Evolutionary conservation across 164 flowering plant species (phyloP), one percentile per base, ranked within the genome.

Genomic region (Paratinospora sagittata): DNA sequence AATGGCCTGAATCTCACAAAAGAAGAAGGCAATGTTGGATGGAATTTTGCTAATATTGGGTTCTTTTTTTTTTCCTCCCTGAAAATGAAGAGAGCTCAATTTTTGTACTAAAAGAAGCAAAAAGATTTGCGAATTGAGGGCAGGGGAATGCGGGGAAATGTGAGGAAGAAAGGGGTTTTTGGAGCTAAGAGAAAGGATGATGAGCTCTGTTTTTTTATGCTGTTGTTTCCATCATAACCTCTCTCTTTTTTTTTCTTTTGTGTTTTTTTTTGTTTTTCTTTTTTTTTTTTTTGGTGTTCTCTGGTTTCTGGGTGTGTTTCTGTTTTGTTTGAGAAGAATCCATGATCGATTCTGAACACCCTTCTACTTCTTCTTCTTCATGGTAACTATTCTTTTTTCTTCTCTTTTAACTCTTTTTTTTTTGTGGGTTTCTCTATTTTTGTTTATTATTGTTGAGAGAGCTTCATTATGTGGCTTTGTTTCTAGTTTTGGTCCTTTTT

Each of bases 301-400:
- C 21, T 17, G 33, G 49, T 60, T 67, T 47, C 52, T 47, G 24
- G 24, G 6, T 33, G 66, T 64, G 12, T 23, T 60, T 70, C 45
- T 7, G 37, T 26, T 27, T 60, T 26, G 68, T 36, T 65, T 34
- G 70, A 55, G 61, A 55, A 72, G 17, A 33, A 30, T 21, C 58
- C 77, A 83, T 77, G 82, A 79, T 68, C 33, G 69, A 61, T 70
- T 75, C n/a, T 63, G 65, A 9, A 24, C 68, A 78, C 30, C 72
- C 70, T 69, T 27, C 72, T 9, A 19, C 73, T 69, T 69, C 73
- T 75, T 34, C 60, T 30, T n/a, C n/a, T 36, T 24, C 74, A 70
- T 73, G 74, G 66, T 74, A 71, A 16, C 24, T 9, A 1, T 73
- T 67, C n/a, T n/a, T 23, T 2, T 64, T 16, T 66, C 12, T 17